A percentile compares a stretch with the other conserved stretches of the same genome.
These are phyloP conservation scores for Arabidopsis hybrid DNA, from an alignment of 441 rosid genomes.

Conservation along the genomic window DNA sequence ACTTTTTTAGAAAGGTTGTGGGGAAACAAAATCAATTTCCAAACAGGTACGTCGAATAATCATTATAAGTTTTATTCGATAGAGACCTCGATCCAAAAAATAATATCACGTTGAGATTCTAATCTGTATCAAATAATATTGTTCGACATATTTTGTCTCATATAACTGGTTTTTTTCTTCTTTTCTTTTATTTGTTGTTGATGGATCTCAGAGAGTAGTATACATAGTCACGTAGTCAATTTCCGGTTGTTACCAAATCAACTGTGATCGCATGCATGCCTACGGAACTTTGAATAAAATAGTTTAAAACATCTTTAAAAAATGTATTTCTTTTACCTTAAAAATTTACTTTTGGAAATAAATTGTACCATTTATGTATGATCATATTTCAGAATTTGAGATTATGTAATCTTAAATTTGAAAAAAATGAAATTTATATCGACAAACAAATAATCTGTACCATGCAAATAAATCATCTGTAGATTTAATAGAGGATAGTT, in stretches of 20 bases:
- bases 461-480: slow-evolving; percentile 17
- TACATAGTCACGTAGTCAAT: slow-evolving; percentile 24
- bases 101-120: slow-evolving; percentile 34
- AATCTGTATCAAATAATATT: slow-evolving; percentile 12
- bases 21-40: slow-evolving; percentile 87
- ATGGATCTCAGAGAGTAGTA: slow-evolving; percentile 20
- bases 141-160: slow-evolving; percentile 10
- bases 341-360: neutral
- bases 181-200: neutral
- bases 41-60: slow-evolving; percentile 63
- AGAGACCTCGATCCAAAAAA: slow-evolving; percentile 50
- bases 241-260: slow-evolving; percentile 6
- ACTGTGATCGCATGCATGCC: slow-evolving; percentile 12
- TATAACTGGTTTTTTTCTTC: neutral
- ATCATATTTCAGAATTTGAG: neutral
- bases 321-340: neutral
- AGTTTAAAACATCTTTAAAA: slow-evolving; percentile 10
- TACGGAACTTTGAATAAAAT: neutral
- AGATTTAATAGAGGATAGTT: neutral
- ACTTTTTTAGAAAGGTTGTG: slow-evolving; percentile 37
- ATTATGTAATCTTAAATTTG: neutral
- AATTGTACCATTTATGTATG: neutral
- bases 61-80: slow-evolving; percentile 62
- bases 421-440: neutral
- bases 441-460: neutral